Evolutionary conservation across 352 stramenopile species (phyloP).

Genomic region (Aphanomyces euteiches): DNA sequence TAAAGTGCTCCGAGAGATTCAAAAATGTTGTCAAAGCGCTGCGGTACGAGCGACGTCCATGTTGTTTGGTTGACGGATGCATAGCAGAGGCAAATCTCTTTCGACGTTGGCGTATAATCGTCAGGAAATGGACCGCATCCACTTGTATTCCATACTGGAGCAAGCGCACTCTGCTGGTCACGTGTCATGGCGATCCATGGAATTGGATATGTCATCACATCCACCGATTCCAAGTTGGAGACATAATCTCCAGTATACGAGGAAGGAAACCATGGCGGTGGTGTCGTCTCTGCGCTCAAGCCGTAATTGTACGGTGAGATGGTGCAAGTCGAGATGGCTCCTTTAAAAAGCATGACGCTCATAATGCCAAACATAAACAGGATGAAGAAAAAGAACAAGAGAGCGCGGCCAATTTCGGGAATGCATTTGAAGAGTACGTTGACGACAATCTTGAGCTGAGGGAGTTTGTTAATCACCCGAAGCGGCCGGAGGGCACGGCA

Average conservation of each 20-base stretch:
- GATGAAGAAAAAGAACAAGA: conserved; percentile 83
- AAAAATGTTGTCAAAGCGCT: conserved; percentile 86
- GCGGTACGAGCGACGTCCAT: conserved; percentile 46
- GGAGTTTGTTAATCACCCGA: conserved; percentile 85
- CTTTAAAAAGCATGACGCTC: conserved; percentile 92
- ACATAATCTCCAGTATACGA: background rate
- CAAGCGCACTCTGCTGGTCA: conserved; percentile 50
- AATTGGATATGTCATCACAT: conserved; percentile 39
- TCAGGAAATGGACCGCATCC: conserved; percentile 41
- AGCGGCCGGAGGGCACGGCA: conserved; percentile 86
- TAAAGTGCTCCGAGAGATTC: conserved; percentile 83
- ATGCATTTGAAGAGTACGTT: conserved; percentile 89
- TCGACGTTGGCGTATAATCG: conserved; percentile 40
- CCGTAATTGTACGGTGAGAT: conserved; percentile 30
- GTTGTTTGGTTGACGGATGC: conserved; percentile 32
- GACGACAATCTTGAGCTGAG: conserved; percentile 87
- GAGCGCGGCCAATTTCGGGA: conserved; percentile 76
- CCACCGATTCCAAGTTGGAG: conserved; percentile 4
- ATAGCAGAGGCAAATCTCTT: conserved; percentile 69
- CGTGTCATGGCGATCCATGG: conserved; percentile 40
- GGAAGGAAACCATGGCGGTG: conserved; percentile 21
- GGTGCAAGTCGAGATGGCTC: conserved; percentile 75
- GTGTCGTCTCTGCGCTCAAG: conserved; percentile 40
- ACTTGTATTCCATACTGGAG: conserved; percentile 35
- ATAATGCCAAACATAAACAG: conserved; percentile 95